Evolutionary conservation across 75 land plant species (phyloP), one percentile per base, ranked within the genome.

Genomic region (Azolla pinnata): DNA sequence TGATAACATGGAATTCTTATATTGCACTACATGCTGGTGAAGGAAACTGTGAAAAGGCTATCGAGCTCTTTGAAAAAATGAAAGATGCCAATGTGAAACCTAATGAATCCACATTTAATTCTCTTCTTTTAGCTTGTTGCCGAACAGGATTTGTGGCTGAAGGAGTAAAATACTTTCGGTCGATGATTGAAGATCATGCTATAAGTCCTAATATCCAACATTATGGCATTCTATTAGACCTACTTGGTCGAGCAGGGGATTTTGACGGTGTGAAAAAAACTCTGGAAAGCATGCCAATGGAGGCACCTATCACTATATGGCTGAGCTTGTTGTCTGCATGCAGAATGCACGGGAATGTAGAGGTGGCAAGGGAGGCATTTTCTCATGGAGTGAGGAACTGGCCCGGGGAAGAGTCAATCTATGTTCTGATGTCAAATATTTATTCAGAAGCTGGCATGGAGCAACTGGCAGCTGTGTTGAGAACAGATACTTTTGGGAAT

Each of bases 31-130:
- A 52, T 52, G 54, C 54, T 25, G 29, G 2, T 1, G 29, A 3
- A 3, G 54, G 54, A 23, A 25, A 52, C 29, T 2, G 29, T 3
- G 24, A 24, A 25, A 29, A 12, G 24, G 29, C 29, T 25, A 29
- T 76, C 23, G 10, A 59, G 2, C 23, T 70, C 60, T 76, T 70
- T 38, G 53, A 54, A 14, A 10, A 32, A 21, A 76, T 81, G 83
- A 74, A 75, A 44, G 17, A 10, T n/a, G 51, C 38, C 20, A 65
- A 60, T 1, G 7, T 65, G 7, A 44, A 31, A 47, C 76, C 74
- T 44, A 77, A 81, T 55, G 73, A 76, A 51, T 52, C 16, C 0
- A 44, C 51, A 0, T 54, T 73, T 47, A 61, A 59, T 30, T 52
- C 59, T 10, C 31, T 69, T 24, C 53, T 69, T 18, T 42, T 25